phyloP scores from a whole-genome alignment of 2,329 filamentous ascomycete species.

The Endoconidiophora laricicola region DNA sequence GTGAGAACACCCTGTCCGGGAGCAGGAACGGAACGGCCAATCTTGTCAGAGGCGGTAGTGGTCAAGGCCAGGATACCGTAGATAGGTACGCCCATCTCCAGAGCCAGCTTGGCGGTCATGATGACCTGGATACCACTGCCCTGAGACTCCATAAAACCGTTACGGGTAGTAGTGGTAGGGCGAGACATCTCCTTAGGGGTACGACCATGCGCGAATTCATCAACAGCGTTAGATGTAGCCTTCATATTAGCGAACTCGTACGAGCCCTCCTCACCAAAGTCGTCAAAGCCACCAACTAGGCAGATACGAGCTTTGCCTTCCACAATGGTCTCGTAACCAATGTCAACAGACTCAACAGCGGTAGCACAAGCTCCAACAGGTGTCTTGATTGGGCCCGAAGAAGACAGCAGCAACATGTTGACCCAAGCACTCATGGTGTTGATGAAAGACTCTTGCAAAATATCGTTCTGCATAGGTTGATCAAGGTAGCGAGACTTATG shows the following conservation, averaged over 20 bases:
- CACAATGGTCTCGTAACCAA: conserved; percentile 95
- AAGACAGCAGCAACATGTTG: conserved; percentile 95
- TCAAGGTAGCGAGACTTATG: conserved; percentile 96
- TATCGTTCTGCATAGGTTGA: conserved; percentile 95
- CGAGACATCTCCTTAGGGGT: conserved; percentile 97
- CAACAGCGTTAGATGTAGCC: conserved; percentile 92
- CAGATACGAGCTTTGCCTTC: conserved; percentile 96
- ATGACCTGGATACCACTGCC: conserved; percentile 96
- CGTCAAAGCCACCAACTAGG: conserved; percentile 96
- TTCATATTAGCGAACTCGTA: conserved; percentile 99
- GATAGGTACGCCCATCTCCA: conserved; percentile 98
- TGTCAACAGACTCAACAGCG: conserved; percentile 90
- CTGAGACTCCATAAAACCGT: conserved; percentile 99
- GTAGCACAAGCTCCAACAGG: conserved; percentile 96
- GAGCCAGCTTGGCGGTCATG: conserved; percentile 88
- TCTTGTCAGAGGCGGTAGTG: conserved; percentile 96
- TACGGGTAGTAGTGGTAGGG: conserved; percentile 88
- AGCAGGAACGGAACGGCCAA: conserved; percentile 89
- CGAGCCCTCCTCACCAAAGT: conserved; percentile 97
- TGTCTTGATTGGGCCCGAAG: conserved; percentile 95
- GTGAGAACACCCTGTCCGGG: conserved; percentile 95
- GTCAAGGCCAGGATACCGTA: conserved; percentile 88
- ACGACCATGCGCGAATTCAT: conserved; percentile 88
- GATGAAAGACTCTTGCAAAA: conserved; percentile 98
- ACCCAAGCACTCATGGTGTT: conserved; percentile 99